phyloP scores from a whole-genome alignment of 176 grass and related monocot genomes.

The Pontederia paniculata region DNA sequence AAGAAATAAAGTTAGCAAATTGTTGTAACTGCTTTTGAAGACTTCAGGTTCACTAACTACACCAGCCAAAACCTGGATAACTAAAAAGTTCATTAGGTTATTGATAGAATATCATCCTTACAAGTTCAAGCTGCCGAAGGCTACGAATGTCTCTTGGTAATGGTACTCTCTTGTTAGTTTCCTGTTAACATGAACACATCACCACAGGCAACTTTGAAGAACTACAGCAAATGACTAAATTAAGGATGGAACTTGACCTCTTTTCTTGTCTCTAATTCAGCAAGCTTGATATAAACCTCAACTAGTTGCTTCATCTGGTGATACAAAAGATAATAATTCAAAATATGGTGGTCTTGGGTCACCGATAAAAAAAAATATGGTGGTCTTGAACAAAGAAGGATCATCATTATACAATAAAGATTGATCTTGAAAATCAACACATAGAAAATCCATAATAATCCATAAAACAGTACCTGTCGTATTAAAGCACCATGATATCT shows the following conservation, averaged over 20 bases:
- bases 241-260: slow-evolving; percentile 43
- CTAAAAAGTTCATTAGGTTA: background rate
- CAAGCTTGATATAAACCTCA: slow-evolving; percentile 94
- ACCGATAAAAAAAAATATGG: no score
- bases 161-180: slow-evolving; percentile 74
- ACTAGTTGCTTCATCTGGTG: slow-evolving; percentile 98
- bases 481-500: slow-evolving; percentile 79
- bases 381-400: no score
- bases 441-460: no score
- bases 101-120: slow-evolving; percentile 24
- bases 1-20: no score
- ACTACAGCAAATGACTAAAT: background rate
- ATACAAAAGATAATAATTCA: slow-evolving; percentile 27
- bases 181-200: slow-evolving; percentile 42
- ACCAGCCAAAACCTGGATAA: no score
- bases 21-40: no score
- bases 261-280: slow-evolving; percentile 91
- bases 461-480: slow-evolving; percentile 54
- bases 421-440: no score
- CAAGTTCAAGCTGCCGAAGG: slow-evolving; percentile 78
- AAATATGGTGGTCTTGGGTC: no score
- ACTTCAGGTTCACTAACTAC: no score
- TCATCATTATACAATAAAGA: no score
- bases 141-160: slow-evolving; percentile 73
- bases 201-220: background rate